Conservation (phyloP, 1,284 basidiomycete genomes). For the Moesziomyces sp. region DNA sequence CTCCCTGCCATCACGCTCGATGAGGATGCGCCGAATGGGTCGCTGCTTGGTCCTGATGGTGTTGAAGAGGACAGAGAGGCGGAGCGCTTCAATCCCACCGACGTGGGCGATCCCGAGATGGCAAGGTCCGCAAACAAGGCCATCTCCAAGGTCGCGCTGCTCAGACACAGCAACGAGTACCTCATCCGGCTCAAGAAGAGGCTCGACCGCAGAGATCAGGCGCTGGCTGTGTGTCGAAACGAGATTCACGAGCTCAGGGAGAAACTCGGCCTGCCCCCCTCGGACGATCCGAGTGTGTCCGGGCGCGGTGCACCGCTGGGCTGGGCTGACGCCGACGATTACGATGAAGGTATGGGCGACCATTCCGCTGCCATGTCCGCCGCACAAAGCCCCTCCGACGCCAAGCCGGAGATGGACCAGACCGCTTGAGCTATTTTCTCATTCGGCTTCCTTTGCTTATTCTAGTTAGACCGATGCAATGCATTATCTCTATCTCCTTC, state of each 20-base stretch:
- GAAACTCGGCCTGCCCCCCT: conserved; percentile 56
- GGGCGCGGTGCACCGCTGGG: conserved; percentile 27
- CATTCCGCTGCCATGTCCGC: neutral
- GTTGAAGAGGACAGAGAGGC: conserved; percentile 52
- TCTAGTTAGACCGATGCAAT: neutral
- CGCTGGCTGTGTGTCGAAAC: conserved; percentile 77
- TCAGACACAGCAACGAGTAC: conserved; percentile 89
- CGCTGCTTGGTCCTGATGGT: conserved; percentile 63
- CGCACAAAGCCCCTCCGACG: neutral
- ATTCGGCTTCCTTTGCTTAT: too few species aligned
- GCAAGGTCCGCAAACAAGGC: conserved; percentile 72
- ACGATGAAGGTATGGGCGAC: conserved; percentile 1
- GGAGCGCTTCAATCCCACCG: conserved; percentile 55
- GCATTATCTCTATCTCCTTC: neutral
- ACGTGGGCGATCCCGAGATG: conserved; percentile 46
- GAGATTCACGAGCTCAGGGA: conserved; percentile 77
- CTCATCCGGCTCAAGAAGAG: conserved; percentile 80
- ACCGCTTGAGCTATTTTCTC: conserved; percentile 1
- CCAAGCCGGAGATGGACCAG: conserved; percentile 35
- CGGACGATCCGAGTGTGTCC: conserved; percentile 37
- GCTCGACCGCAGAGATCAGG: conserved; percentile 83
- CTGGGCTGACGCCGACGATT: conserved; percentile 16
- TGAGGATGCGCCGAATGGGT: conserved; percentile 63
- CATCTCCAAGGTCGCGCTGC: conserved; percentile 91
- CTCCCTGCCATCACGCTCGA: conserved; percentile 73